Base-by-base conservation (phyloP, 2,329 filamentous ascomycete species). In the Diaporthe sp. region DNA sequence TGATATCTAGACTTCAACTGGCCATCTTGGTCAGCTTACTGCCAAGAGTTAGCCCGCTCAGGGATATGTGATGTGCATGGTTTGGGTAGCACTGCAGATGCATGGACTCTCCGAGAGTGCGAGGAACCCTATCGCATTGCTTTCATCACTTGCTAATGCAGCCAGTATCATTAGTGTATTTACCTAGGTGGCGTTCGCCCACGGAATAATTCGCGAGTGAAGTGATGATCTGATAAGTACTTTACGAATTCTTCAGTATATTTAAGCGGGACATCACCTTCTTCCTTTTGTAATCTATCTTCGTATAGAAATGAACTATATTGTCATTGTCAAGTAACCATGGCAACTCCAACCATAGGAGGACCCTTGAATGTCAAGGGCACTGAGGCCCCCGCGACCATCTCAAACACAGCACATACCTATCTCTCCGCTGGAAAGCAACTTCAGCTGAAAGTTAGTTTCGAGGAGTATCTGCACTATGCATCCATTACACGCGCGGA, bases 401-500 rank as follows among this genome's bases (percentile, higher is more conserved):
- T 67, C n/a, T 38, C 64, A 12, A 33, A 38, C n/a, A 13, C 45
- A 6, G 28, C 64, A 19, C 64, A 67, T 28, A 67, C 45, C 30
- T 67, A 67, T 38, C 33, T 67, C 2, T 67, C 64, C 28, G 64
- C 64, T 3, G 45, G 64, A 1, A 67, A 52, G 22, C 64, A 67
- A n/a, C 64, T 52, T 30, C 13, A 52, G 45, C 45, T 67, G 0
- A 52, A 67, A 12, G 64, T 73, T 1, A 67, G 38, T 25, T 67
- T 68, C 17, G 71, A 54, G n/a, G 58, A 73, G n/a, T 73, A 73
- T 13, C 25, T 52, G 13, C 15, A 67, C 15, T 67, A 73, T 38
- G 60, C 71, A 1, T 73, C 71, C 15, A 68, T 73, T n/a, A 73
- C 71, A 25, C 71, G 71, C 2, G 71, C 71, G 4, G 64, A 57